Percentiles rank a stretch among this genome's conserved stretches.
Conservation (phyloP, 139 green algal species). For the Coccomyxa sp. region DNA sequence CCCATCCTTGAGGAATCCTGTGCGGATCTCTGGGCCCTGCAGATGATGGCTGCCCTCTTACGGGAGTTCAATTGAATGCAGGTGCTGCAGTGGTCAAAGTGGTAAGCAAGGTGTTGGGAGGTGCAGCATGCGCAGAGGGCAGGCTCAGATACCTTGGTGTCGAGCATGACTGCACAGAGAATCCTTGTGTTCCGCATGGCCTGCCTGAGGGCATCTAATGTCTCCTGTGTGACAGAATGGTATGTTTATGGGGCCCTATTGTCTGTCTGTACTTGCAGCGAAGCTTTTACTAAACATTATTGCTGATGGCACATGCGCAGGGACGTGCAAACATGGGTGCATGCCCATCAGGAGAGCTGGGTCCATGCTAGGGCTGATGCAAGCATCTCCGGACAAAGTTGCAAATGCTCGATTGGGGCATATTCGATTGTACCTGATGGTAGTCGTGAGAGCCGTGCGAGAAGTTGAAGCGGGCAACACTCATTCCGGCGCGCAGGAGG, state of each 20-base stretch:
- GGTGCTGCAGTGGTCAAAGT: not conserved
- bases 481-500: constrained; percentile 89
- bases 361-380: not conserved
- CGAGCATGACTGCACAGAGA: constrained; percentile 97
- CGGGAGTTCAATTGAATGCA: not conserved
- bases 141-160: constrained; percentile 87
- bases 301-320: not conserved
- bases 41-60: not conserved
- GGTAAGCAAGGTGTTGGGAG: not conserved
- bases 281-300: not conserved
- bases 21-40: constrained; percentile 95
- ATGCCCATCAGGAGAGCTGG: too few relatives aligned
- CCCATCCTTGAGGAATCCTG: constrained; percentile 87
- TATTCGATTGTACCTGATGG: constrained; percentile 66
- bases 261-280: too few relatives aligned
- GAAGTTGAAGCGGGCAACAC: constrained; percentile 96
- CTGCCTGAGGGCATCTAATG: constrained; percentile 83
- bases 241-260: too few relatives aligned
- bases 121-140: not conserved
- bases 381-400: not conserved
- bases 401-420: not conserved
- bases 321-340: not conserved
- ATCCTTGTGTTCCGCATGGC: constrained; percentile 88
- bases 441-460: constrained; percentile 93
- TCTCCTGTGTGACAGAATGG: constrained; percentile 67